Conservation (phyloP, 2,329 filamentous ascomycete species). For the Fusarium papillatum region DNA sequence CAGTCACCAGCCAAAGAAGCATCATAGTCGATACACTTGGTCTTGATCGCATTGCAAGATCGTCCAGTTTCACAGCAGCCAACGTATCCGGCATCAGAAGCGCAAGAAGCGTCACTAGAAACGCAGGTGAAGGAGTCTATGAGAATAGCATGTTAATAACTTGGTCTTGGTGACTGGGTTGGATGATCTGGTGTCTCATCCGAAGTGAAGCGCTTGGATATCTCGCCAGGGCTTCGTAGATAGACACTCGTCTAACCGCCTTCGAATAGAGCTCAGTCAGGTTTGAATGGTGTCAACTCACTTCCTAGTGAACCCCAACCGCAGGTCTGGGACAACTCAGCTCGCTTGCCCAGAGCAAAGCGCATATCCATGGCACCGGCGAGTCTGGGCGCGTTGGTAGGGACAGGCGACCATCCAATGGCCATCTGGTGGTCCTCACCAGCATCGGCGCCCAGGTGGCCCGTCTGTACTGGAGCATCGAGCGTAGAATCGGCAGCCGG, state of each 20-base stretch:
- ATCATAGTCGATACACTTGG: constrained; percentile 48
- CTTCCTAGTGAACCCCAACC: constrained; percentile 47
- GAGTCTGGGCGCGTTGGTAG: constrained; percentile 47
- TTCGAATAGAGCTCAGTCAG: background rate
- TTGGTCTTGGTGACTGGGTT: background rate
- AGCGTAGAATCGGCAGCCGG: constrained; percentile 44
- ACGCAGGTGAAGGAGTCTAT: constrained; percentile 48
- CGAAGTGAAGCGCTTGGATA: background rate
- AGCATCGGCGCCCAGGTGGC: constrained; percentile 18
- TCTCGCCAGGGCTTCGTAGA: background rate
- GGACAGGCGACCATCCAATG: constrained; percentile 48
- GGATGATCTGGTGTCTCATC: background rate
- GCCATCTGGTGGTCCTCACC: constrained; percentile 41
- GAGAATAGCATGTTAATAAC: constrained; percentile 2
- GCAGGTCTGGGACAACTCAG: constrained; percentile 45
- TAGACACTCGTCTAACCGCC: background rate
- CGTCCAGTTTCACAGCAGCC: constrained; percentile 49
- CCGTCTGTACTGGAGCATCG: constrained; percentile 47
- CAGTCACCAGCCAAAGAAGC: constrained; percentile 43
- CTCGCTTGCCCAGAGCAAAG: constrained; percentile 46
- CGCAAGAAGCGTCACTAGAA: constrained; percentile 43
- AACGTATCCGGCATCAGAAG: constrained; percentile 40
- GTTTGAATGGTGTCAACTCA: constrained; percentile 37
- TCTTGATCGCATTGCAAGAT: constrained; percentile 48
- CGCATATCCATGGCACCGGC: constrained; percentile 47